Evolutionary conservation across 2,329 filamentous ascomycete genomes (phyloP), one percentile per base, ranked within the genome.

Genomic region (Podosphaera aphanis): DNA sequence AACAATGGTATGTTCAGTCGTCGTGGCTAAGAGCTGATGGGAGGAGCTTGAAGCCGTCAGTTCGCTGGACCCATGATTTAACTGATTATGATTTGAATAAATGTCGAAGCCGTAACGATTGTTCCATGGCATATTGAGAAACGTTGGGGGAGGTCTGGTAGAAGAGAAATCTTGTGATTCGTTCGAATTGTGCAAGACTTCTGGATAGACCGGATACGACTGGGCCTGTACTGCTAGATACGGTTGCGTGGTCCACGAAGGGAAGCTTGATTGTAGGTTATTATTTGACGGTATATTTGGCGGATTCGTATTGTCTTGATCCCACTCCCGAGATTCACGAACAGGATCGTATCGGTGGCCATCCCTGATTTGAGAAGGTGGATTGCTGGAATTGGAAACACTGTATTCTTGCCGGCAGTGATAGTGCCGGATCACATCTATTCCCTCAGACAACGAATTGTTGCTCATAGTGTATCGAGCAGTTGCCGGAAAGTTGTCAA

Each of bases 281-380:
- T 41, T 27, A n/a, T 49, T 48, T 11, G 44, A 33, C 10, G 45
- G 44, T 33, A 46, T 46, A 31, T 36, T 51, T 18, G 38, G 44
- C 1, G 36, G 11, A 20, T 8, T 29, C 15, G 45, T 10, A 47
- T 36, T 48, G 13, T 43, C 38, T 16, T 49, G 45, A 37, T 47
- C 46, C 45, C 47, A 50, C 2, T 41, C 21, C 16, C 48, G 47
- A 7, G 49, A 43, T 36, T 51, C 48, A 31, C 56, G 51, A 18
- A 56, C 53, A 3, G 54, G 55, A 44, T 57, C 53, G 46, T 56
- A 56, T 39, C 51, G 53, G 39, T 50, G 51, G 23, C 46, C 47
- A 16, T 55, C 53, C 13, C 52, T 51, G 44, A 46, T 19, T 27
- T n/a, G n/a, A n/a, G 47, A 37, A 21, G 36, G 13, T 29, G 45